Base-by-base conservation (phyloP, 176 grass and related monocot genomes). In the Oryza glaberrima region DNA sequence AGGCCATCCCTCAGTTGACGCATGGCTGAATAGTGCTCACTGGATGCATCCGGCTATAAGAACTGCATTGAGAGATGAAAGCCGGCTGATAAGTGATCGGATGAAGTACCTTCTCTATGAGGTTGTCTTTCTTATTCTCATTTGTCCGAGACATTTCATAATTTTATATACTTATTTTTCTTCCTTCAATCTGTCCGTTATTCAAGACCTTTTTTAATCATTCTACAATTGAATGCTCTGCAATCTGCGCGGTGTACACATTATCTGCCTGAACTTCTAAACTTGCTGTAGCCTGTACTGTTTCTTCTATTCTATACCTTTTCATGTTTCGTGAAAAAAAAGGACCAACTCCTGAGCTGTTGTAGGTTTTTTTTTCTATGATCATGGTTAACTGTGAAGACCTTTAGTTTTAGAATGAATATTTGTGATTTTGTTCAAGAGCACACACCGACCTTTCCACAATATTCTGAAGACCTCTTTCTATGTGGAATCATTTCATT, bases 71-170 rank as follows among this genome's bases (percentile, higher is more conserved):
- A 92, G 88, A 79, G 86, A 96, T 88, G 96, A 99, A 85, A 99
- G 73, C 72, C 84, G 82, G 20, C 88, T 99, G 54, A 99, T 99
- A 86, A 99, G 96, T 12, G 96, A 99, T 67, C 84, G 86, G 40
- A 99, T 99, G 96, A 99, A 94, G 81, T 81, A 99, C 79, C 91
- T 99, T 64, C 86, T 99, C 41, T 99, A 99, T 25, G 96, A 99
- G 96, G 94, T 99, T 75, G 73, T 79, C 60, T 84, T 70, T 77
- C 67, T 89, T 5, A 52, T 83, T 80, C 69, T 69, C n/a, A 8
- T 68, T 72, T 75, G 3, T 60, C 81, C 75, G 25, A 46, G 23
- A 74, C 75, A 3, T 26, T 30, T 84, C 6, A 69, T 34, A 54
- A 51, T 64, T 63, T 32, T 67, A 36, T 69, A 7, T 19, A 46